A percentile compares a stretch with the other conserved stretches of the same genome.
phyloP scores from a whole-genome alignment of 371 early-diverging fungal genomes.

The Lichtheimia hyalospora region DNA sequence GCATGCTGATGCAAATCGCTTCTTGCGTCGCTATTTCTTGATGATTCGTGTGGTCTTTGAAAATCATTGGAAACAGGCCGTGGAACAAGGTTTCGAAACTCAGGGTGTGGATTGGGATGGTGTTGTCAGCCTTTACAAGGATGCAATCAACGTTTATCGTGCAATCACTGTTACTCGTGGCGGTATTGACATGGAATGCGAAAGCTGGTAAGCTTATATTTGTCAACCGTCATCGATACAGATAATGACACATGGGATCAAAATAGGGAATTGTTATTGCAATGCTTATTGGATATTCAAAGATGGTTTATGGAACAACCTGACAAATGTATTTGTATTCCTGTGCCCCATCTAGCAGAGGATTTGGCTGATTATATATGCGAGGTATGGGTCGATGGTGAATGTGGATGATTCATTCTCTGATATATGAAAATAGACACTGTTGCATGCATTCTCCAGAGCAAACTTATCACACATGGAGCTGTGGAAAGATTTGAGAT shows the following conservation, averaged over 20 bases:
- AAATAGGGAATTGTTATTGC: conserved; percentile 46
- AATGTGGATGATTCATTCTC: neutral
- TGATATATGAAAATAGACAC: conserved; percentile 35
- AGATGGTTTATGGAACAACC: conserved; percentile 52
- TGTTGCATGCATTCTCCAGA: conserved; percentile 58
- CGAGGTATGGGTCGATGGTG: conserved; percentile 41
- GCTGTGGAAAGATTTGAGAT: conserved; percentile 53
- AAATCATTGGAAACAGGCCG: conserved; percentile 24
- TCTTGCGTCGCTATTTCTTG: conserved; percentile 58
- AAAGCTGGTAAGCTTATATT: conserved; percentile 52
- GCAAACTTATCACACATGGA: conserved; percentile 46
- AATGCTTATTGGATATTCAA: conserved; percentile 57
- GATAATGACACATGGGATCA: neutral
- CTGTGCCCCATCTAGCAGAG: conserved; percentile 46
- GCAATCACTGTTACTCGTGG: conserved; percentile 54
- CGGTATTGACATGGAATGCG: conserved; percentile 63
- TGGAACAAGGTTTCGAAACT: conserved; percentile 3
- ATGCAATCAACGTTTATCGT: conserved; percentile 61
- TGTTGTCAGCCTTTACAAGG: conserved; percentile 51
- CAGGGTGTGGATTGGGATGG: conserved; percentile 53
- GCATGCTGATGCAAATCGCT: conserved; percentile 54
- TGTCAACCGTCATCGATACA: no score
- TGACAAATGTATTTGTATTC: conserved; percentile 49
- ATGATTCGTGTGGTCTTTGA: conserved; percentile 59
- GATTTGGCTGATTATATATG: conserved; percentile 57